phyloP scores from a whole-genome alignment of 208 protist genomes.

The Angomonas ambiguus region DNA sequence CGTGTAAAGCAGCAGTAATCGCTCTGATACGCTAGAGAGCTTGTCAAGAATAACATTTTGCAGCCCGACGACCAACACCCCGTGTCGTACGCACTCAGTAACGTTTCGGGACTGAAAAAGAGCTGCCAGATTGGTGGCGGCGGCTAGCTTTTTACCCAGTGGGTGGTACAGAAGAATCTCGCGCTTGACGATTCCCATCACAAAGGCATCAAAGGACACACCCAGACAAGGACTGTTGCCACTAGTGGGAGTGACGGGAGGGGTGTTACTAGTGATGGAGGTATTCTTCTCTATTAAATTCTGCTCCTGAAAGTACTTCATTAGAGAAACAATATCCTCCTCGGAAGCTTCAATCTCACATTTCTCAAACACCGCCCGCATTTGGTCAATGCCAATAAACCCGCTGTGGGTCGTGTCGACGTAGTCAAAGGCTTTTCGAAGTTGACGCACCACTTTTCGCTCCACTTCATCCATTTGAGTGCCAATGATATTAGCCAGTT shows the following conservation, averaged over 20 bases:
- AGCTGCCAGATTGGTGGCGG: conserved; percentile 69
- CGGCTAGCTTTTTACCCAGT: conserved; percentile 70
- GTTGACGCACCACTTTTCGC: conserved; percentile 65
- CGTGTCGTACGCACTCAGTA: conserved; percentile 71
- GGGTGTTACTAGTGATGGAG: neutral
- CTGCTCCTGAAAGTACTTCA: conserved; percentile 71
- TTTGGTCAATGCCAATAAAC: conserved; percentile 60
- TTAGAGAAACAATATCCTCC: conserved; percentile 65
- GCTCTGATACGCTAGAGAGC: conserved; percentile 45
- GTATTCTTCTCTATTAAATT: conserved; percentile 15
- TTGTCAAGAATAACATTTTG: conserved; percentile 61
- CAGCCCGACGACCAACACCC: conserved; percentile 71
- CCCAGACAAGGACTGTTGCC: conserved; percentile 13
- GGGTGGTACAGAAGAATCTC: conserved; percentile 84
- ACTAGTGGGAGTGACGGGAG: conserved; percentile 10
- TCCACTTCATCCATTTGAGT: conserved; percentile 76
- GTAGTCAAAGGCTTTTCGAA: conserved; percentile 78
- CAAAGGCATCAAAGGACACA: conserved; percentile 85
- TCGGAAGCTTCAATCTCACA: conserved; percentile 47
- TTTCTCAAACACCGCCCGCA: conserved; percentile 63
- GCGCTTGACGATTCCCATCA: conserved; percentile 64
- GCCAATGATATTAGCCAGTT: conserved; percentile 77
- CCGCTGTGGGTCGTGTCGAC: conserved; percentile 82
- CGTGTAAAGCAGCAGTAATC: conserved; percentile 62
- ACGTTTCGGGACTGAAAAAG: conserved; percentile 77